Evolutionary conservation across 257 asterid genomes (phyloP).

Genomic region (Primulina tabacum): DNA sequence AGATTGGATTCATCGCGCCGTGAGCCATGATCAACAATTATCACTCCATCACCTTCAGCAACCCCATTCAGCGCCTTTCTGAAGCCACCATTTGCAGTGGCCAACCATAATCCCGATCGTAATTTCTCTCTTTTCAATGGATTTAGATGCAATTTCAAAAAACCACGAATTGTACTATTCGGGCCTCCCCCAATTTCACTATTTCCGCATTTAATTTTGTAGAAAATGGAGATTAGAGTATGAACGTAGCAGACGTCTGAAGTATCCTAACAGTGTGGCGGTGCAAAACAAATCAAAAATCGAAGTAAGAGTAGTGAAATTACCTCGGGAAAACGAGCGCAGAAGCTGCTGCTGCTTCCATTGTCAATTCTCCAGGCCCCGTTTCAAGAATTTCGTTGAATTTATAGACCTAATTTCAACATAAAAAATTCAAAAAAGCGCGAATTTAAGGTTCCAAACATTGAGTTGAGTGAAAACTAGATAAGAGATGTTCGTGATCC

Average conservation of each 20-base stretch:
- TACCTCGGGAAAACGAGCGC: constrained; percentile 38
- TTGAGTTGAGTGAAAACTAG: too few relatives aligned
- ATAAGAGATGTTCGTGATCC: too few relatives aligned
- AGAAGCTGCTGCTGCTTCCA: constrained; percentile 31
- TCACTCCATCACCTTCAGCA: constrained; percentile 65
- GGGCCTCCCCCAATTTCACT: constrained; percentile 39
- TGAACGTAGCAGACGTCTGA: not conserved
- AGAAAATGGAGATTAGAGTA: constrained; percentile 4
- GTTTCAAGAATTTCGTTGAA: not conserved
- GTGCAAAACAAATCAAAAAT: not conserved
- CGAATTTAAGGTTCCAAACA: too few relatives aligned
- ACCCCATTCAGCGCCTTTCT: constrained; percentile 45
- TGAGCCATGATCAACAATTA: constrained; percentile 96
- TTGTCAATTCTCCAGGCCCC: not conserved
- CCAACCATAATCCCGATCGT: constrained; percentile 51
- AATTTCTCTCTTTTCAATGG: constrained; percentile 39
- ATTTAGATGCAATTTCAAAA: constrained; percentile 42
- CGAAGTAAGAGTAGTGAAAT: not conserved
- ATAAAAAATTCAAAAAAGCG: not conserved
- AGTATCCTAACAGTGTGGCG: not conserved
- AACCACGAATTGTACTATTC: constrained; percentile 33
- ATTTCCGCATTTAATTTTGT: constrained; percentile 32
- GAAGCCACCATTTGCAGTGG: constrained; percentile 57
- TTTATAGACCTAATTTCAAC: not conserved
- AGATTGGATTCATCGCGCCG: constrained; percentile 88